Evolutionary conservation across 192 early-diverging fungal genomes (phyloP), one percentile per base, ranked within the genome.

Genomic region (Coemansia sp.): DNA sequence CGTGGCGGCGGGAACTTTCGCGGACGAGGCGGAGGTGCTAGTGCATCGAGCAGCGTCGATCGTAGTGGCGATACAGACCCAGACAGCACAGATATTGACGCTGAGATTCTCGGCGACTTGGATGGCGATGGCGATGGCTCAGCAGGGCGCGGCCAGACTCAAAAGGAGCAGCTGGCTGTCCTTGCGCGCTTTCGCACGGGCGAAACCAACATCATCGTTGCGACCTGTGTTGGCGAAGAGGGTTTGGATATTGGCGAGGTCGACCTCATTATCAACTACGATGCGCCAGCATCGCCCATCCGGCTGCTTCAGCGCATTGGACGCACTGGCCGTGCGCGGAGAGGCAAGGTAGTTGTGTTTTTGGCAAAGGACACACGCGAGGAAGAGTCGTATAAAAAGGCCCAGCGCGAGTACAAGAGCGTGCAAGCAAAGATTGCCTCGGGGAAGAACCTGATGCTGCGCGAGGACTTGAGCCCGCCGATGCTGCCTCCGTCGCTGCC

Each of bases 191-290:
- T 98, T 69, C 86, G 91, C 47, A 69, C 73, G 20, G 93, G 95
- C 35, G 70, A 86, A 24, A 88, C 90, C 51, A 98, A 98, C 71
- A 89, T 93, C 11, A 83, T 98, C 12, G 94, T 98, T 2, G 90
- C 92, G 2, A 96, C 96, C 0, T 94, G 88, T 20, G 94, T 98
- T 43, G 96, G 94, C 51, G 96, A 98, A 77, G 96, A 98, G 81
- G 96, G 96, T 2, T 76, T 98, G 35, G 96, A 98, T 72, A 98
- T 98, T 84, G 96, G 94, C 53, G 94, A 98, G 57, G 90, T 98
- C 1, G 94, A 98, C 59, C 83, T 98, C 11, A 98, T 98, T 65
- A 77, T 96, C 24, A 94, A 93, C 77, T 98, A 90, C 63, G 94
- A 98, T 17, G 73, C 82, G 12, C 82, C 76, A 9, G 65, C 73